Evolutionary conservation across 352 stramenopile species (phyloP).

Genomic region (Peronospora belbahrii): DNA sequence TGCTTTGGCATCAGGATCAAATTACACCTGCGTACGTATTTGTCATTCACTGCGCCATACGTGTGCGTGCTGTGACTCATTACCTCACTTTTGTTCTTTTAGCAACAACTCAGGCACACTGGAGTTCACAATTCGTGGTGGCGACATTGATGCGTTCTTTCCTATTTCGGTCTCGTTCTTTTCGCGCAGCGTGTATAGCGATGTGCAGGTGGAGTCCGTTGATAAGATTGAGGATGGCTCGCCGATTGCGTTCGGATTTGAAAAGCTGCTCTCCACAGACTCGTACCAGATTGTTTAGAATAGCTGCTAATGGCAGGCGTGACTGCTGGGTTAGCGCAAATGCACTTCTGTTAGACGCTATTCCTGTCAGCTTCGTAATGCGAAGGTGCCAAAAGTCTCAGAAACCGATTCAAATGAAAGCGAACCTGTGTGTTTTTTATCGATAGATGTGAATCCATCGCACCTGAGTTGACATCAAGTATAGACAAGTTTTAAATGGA

Average conservation of each 20-base stretch:
- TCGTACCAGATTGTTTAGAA: slow-evolving; percentile 86
- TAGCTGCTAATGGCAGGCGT: slow-evolving; percentile 3
- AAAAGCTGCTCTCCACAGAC: slow-evolving; percentile 83
- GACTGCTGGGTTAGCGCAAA: slow-evolving; percentile 5
- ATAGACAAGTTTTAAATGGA: slow-evolving; percentile 11
- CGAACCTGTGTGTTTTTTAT: slow-evolving; percentile 22
- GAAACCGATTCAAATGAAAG: slow-evolving; percentile 33
- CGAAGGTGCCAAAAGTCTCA: slow-evolving; percentile 18
- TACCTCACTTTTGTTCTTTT: slow-evolving; percentile 3
- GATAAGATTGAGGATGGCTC: slow-evolving; percentile 65
- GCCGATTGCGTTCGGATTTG: slow-evolving; percentile 71
- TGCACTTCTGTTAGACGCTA: background rate
- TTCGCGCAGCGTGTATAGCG: slow-evolving; percentile 83
- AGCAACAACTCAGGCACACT: slow-evolving; percentile 79
- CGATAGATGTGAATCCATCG: too few species aligned
- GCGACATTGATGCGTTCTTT: slow-evolving; percentile 81
- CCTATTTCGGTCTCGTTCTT: slow-evolving; percentile 86
- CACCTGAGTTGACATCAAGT: too few species aligned
- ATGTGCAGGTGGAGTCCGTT: slow-evolving; percentile 72
- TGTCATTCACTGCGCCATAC: background rate
- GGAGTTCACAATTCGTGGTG: slow-evolving; percentile 76
- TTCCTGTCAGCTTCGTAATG: slow-evolving; percentile 10
- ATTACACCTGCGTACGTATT: slow-evolving; percentile 64
- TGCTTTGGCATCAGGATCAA: slow-evolving; percentile 80
- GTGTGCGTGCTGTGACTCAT: slow-evolving; percentile 3